Conservation (phyloP, 495 filamentous ascomycete species). For the Talaromyces proteolyticus region DNA sequence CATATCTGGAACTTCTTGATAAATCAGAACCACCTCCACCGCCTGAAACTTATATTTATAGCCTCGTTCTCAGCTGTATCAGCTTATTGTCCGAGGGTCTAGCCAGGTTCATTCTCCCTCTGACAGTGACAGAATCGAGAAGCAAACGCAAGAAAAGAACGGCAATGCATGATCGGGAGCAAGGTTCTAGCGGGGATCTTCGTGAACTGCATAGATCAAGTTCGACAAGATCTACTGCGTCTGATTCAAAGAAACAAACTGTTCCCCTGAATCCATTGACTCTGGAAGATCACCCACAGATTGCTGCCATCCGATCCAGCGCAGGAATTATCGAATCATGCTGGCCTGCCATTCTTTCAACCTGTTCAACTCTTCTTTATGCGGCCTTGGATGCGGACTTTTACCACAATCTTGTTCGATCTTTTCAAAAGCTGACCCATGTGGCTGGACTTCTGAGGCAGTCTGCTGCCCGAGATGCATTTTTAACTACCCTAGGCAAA, state of each 20-base stretch:
- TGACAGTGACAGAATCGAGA: conserved; percentile 65
- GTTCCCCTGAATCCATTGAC: conserved; percentile 76
- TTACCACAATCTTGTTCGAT: conserved; percentile 86
- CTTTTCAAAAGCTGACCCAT: conserved; percentile 93
- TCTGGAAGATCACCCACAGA: conserved; percentile 63
- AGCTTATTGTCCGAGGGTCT: conserved; percentile 83
- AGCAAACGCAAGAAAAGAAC: conserved; percentile 47
- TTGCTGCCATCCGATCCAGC: conserved; percentile 64
- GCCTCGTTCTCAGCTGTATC: conserved; percentile 81
- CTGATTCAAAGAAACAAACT: conserved; percentile 48
- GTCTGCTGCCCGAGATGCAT: conserved; percentile 83
- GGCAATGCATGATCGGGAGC: conserved; percentile 23
- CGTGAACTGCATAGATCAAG: conserved; percentile 34
- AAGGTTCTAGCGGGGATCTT: conserved; percentile 31
- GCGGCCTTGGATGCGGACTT: conserved; percentile 91
- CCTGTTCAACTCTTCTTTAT: conserved; percentile 90
- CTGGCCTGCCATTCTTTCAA: conserved; percentile 92
- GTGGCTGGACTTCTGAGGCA: conserved; percentile 85
- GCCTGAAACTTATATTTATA: conserved; percentile 92
- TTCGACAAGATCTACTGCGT: conserved; percentile 23
- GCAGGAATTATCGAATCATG: conserved; percentile 82
- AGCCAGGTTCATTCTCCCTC: conserved; percentile 84
- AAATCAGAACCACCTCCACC: conserved; percentile 78
- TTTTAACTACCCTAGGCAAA: conserved; percentile 89
- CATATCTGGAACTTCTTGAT: conserved; percentile 91